Evolutionary conservation across 805 yeast species (phyloP).

Genomic region (Candida dajiaensis): DNA sequence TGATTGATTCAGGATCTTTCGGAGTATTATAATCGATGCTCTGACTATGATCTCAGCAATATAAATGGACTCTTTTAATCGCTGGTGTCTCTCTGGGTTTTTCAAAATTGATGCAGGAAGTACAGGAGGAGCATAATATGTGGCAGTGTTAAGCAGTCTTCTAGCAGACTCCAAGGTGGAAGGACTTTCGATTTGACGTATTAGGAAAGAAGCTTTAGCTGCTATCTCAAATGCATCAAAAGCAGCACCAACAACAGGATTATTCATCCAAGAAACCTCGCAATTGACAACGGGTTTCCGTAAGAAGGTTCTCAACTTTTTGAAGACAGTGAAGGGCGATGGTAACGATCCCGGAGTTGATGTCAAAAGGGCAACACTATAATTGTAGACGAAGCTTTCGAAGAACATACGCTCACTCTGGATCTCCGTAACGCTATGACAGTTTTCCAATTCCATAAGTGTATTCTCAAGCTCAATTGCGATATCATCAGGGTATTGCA

Average conservation of each 20-base stretch:
- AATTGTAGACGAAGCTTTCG: conserved; percentile 40
- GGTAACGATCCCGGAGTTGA: conserved; percentile 31
- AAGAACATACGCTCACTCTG: conserved; percentile 28
- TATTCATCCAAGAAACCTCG: conserved; percentile 35
- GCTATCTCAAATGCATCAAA: conserved; percentile 29
- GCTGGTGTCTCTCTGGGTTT: conserved; percentile 7
- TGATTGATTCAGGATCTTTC: conserved; percentile 11
- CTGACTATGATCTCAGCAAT: conserved; percentile 15
- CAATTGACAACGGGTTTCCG: conserved; percentile 31
- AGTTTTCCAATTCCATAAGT: not conserved
- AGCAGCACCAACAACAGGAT: conserved; percentile 36
- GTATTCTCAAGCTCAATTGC: not conserved
- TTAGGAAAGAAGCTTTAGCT: conserved; percentile 30
- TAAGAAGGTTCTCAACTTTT: conserved; percentile 26
- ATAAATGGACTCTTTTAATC: conserved; percentile 13
- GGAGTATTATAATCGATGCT: conserved; percentile 14
- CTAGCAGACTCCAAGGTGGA: conserved; percentile 6
- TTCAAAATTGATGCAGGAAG: conserved; percentile 15
- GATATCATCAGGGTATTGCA: not conserved
- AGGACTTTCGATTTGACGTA: conserved; percentile 9
- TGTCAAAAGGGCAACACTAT: conserved; percentile 32
- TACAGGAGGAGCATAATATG: conserved; percentile 13
- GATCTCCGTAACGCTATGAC: too few relatives aligned
- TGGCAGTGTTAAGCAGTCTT: conserved; percentile 14
- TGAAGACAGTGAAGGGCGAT: conserved; percentile 36